phyloP scores from a whole-genome alignment of 768 basidiomycete species.

The Suillus variegatus region DNA sequence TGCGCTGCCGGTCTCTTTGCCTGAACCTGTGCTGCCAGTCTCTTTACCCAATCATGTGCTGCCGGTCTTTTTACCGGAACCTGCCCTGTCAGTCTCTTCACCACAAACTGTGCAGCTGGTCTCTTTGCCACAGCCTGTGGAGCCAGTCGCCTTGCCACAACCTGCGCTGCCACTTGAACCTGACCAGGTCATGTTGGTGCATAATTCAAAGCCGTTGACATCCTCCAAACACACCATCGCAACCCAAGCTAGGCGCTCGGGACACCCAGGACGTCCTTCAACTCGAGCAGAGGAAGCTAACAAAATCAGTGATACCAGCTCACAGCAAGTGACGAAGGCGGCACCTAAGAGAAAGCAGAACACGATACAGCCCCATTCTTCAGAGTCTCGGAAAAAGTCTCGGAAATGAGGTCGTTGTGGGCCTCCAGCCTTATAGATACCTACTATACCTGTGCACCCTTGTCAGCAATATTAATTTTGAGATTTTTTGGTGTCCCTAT shows the following conservation, averaged over 20 bases:
- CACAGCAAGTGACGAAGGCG: background rate
- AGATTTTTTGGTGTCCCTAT: background rate
- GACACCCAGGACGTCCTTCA: background rate
- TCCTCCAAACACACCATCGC: background rate
- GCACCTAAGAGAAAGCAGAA: background rate
- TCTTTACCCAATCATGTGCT: no score
- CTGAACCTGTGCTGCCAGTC: no score
- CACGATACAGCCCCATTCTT: background rate
- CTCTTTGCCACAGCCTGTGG: no score
- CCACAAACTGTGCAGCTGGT: no score
- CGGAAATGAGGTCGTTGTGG: background rate
- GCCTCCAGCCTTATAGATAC: background rate
- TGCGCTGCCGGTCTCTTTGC: no score
- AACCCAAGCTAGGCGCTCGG: background rate
- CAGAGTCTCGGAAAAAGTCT: background rate
- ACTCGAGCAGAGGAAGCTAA: background rate
- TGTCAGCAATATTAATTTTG: background rate
- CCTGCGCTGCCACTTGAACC: no score
- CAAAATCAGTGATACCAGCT: background rate
- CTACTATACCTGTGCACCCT: background rate
- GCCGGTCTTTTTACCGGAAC: no score
- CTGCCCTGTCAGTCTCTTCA: no score
- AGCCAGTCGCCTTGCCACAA: no score
- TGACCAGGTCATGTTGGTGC: background rate
- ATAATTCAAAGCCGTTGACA: background rate